Evolutionary conservation across 306 rosid genomes (phyloP), one percentile per base, ranked within the genome.

Genomic region (Rosa multiflora): DNA sequence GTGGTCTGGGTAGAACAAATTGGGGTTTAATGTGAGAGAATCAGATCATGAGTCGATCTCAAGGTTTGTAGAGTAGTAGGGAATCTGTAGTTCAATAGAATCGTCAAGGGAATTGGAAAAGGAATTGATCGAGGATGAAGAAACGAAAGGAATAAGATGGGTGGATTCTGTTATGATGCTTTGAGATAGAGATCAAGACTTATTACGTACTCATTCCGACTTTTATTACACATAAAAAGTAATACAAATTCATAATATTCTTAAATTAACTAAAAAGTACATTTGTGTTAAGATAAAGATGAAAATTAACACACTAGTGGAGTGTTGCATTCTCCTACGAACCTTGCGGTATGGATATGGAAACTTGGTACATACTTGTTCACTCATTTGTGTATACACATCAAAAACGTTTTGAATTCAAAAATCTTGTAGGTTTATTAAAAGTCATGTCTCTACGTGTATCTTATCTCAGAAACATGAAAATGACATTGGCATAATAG

Each of bases 81-180:
- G 86, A 83, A 88, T 82, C 76, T 77, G 37, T 85, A 86, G 79
- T 83, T 79, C 52, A 56, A 81, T 81, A 74, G 83, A 88, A 82
- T 72, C 76, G 66, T 56, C 83, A 51, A 55, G 73, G 78, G 80
- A 64, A 76, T 70, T 29, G 51, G 51, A 35, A 63, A 59, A 71
- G 40, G 10, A 53, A 13, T 26, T 6, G 49, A 44, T 49, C 5
- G 12, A 73, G 3, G 37, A 32, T 32, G 5, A 52, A 52, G 64
- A 44, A 53, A 78, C 26, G 13, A 78, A 71, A 12, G n/a, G 62
- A 29, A 42, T 14, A 1, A 59, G 5, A 52, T 0, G 18, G 21
- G 9, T 52, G 2, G 63, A 56, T 56, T n/a, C 32, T 56, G 8
- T 14, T 17, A 6, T 53, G 59, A 17, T 53, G 21, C 3, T 17